Evolutionary conservation across 2,329 filamentous ascomycete genomes (phyloP).

Genomic region (Endoconidiophora laricicola): DNA sequence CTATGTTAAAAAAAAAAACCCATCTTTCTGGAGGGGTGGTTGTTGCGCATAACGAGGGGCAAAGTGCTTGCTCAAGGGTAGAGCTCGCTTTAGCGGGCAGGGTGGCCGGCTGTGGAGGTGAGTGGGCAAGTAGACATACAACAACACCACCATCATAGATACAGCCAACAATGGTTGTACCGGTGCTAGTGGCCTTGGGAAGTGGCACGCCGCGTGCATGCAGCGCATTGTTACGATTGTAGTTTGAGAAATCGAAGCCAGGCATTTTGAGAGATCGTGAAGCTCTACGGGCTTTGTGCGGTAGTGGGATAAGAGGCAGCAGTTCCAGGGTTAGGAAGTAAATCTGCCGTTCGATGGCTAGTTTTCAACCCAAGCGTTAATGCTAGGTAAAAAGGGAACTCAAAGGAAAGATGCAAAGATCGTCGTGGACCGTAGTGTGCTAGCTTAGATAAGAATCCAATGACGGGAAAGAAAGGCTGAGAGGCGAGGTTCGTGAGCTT

Average conservation of each 20-base stretch:
- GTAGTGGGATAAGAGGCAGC: conserved; percentile 10
- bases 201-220: conserved; percentile 87
- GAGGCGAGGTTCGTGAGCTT: no score
- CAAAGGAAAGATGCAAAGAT: neutral
- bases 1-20: neutral
- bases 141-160: conserved; percentile 94
- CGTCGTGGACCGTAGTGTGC: no score
- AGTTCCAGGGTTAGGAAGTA: no score
- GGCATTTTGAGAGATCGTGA: conserved; percentile 48
- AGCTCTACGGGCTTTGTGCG: neutral
- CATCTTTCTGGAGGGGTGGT: neutral
- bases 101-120: neutral
- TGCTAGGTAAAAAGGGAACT: neutral
- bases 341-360: neutral
- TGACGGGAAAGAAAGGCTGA: no score
- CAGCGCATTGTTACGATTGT: conserved; percentile 95
- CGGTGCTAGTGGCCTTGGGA: conserved; percentile 94
- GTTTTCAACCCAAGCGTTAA: neutral
- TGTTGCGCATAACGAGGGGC: neutral
- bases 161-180: conserved; percentile 96
- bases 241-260: conserved; percentile 98
- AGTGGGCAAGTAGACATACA: conserved; percentile 32
- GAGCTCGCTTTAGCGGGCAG: neutral
- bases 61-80: neutral
- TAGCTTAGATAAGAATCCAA: no score